Evolutionary conservation across 2,329 filamentous ascomycete genomes (phyloP).

Genomic region (Colletotrichum higginsianum): DNA sequence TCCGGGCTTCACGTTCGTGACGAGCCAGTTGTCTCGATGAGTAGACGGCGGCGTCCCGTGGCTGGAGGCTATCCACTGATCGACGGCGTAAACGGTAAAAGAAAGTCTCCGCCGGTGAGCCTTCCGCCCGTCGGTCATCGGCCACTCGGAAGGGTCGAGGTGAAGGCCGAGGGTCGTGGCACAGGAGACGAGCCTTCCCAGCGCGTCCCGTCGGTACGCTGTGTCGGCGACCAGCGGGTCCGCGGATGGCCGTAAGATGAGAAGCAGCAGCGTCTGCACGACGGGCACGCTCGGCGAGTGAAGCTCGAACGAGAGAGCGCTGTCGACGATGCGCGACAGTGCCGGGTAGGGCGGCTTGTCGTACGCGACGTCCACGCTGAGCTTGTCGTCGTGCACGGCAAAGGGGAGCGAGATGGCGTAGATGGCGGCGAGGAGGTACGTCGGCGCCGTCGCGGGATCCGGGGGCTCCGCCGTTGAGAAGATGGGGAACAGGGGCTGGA

Average conservation of each 20-base stretch:
- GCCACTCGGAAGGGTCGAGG: constrained; percentile 41
- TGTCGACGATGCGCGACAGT: constrained; percentile 41
- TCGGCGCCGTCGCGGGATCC: background rate
- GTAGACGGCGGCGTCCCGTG: constrained; percentile 42
- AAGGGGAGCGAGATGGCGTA: constrained; percentile 44
- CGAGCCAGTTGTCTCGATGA: constrained; percentile 17
- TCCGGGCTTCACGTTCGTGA: background rate
- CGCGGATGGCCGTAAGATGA: constrained; percentile 36
- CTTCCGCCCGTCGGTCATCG: constrained; percentile 36
- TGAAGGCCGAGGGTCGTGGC: constrained; percentile 44
- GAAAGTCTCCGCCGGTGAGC: constrained; percentile 41
- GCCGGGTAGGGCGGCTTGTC: constrained; percentile 42
- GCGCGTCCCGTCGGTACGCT: constrained; percentile 37
- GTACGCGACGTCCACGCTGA: constrained; percentile 45
- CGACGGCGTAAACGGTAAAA: constrained; percentile 40
- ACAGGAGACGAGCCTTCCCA: constrained; percentile 39
- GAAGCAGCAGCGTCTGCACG: constrained; percentile 15
- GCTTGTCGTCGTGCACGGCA: constrained; percentile 43
- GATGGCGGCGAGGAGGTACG: constrained; percentile 39
- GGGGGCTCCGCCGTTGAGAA: background rate
- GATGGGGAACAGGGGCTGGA: constrained; percentile 18
- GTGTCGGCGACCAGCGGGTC: constrained; percentile 44
- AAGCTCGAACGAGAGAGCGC: constrained; percentile 34
- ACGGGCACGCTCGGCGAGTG: constrained; percentile 41
- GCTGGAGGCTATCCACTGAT: constrained; percentile 43